These are phyloP conservation scores for Lojkania enalia DNA, from an alignment of 2,329 filamentous ascomycete genomes.

Conservation along the genomic window DNA sequence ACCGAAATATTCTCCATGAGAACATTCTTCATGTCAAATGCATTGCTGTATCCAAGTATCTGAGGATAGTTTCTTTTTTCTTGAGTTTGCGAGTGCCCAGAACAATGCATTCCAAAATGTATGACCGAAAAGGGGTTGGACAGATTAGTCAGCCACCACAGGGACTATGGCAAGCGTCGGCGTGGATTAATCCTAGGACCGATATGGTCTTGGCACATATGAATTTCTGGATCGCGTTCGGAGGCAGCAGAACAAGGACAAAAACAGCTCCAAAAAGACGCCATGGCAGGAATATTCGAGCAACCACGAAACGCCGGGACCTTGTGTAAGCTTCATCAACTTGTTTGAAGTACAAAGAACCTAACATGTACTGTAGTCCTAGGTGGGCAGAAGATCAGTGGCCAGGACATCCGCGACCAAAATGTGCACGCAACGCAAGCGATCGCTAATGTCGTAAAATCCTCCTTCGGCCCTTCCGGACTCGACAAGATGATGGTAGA, in stretches of 20 bases:
- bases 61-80: too few relatives aligned
- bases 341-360: neutral
- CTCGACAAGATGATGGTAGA: slow-evolving; percentile 99
- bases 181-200: slow-evolving; percentile 26
- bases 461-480: slow-evolving; percentile 94
- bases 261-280: slow-evolving; percentile 36
- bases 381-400: slow-evolving; percentile 95
- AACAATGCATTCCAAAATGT: too few relatives aligned
- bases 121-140: slow-evolving; percentile 71
- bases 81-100: too few relatives aligned
- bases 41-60: slow-evolving; percentile 71
- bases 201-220: slow-evolving; percentile 26
- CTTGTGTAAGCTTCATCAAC: slow-evolving; percentile 64
- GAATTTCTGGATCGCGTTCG: slow-evolving; percentile 34
- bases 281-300: slow-evolving; percentile 95
- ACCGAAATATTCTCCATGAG: slow-evolving; percentile 8
- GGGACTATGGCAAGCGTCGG: slow-evolving; percentile 23
- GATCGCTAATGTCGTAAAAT: slow-evolving; percentile 98
- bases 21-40: slow-evolving; percentile 82
- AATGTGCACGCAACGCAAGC: slow-evolving; percentile 96
- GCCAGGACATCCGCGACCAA: slow-evolving; percentile 93
- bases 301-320: slow-evolving; percentile 90
- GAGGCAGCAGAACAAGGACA: slow-evolving; percentile 31
- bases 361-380: slow-evolving; percentile 63
- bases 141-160: slow-evolving; percentile 28